Evolutionary conservation across 257 asterid genomes (phyloP), one percentile per base, ranked within the genome.

Genomic region (Solanum clarkiae): DNA sequence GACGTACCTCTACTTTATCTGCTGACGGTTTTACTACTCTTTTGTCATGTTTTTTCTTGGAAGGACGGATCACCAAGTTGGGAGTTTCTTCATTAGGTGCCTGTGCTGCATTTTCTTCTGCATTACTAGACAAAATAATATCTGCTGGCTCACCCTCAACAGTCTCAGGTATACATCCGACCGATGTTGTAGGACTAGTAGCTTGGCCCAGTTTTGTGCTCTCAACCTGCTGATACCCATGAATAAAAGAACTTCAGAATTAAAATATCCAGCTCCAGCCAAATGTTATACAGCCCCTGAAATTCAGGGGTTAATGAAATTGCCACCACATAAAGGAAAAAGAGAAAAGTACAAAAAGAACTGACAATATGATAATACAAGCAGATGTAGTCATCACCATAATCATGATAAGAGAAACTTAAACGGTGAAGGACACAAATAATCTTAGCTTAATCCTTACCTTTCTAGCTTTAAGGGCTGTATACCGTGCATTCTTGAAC

Each of bases 401-500:
- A 47, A 47, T 47, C 81, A 74, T 22, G 54, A 62, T 26, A 74
- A 26, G 62, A 60, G 24, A 80, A 74, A 74, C 42, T 75, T 59
- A 20, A 42, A 11, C 49, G 15, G 49, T 70, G 51, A 66, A 45
- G 68, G 75, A 83, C 57, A 72, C 14, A 71, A 22, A 80, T 47
- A 72, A 22, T 29, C 44, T 63, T 74, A 54, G 57, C 63, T 49
- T 80, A 87, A 14, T 80, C 85, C 90, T 91, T 88, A 92, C 97
- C 94, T 97, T 97, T 92, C 98, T 90, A 65, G 94, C 94, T 90
- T 94, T 95, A 74, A 97, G 93, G n/a, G 99, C 97, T 24, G 92
- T 90, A 91, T 95, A 97, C 82, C 98, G 98, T 7, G 98, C 93
- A 87, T 97, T 97, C 95, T 97, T 97, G 94, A 97, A 97, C 99